Base-by-base conservation (phyloP, 2,329 filamentous ascomycete genomes). In the Fusarium sp. region DNA sequence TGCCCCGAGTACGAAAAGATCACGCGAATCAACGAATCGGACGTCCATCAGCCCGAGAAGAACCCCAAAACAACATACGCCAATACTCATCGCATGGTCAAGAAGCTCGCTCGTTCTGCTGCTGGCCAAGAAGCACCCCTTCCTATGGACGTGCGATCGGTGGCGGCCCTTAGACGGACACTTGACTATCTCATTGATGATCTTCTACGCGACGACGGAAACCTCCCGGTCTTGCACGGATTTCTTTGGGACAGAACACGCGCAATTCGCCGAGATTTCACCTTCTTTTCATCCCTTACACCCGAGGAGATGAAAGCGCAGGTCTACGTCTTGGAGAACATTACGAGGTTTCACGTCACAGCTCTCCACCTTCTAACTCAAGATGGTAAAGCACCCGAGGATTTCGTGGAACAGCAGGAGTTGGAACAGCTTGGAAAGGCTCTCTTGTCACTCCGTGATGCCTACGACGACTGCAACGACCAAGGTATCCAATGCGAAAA, bases 201-300 rank as follows among this genome's bases (percentile, higher is more conserved):
- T 49, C 77, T 91, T 4, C 78, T 91, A 43, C 80, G 80, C 39
- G 78, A 82, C 7, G 85, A 89, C 45, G 82, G 82, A 60, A 82
- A 86, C 47, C 79, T 91, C 8, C 81, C 86, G 1, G 70, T 77
- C 6, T 78, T 86, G 42, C 89, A 91, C 70, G 86, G 85, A 56
- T 91, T 90, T 58, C 79, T 91, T 2, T 91, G 89, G 88, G 89
- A 91, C 73, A 83, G 89, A 42, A 90, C 89, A 21, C 82, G 89
- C 57, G 88, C 88, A 10, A 88, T 91, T 56, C 86, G 89, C 23
- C 85, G 89, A 63, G 89, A 91, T 72, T 89, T 91, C 69, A 87
- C 88, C 19, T 89, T 91, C 60, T 88, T 91, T 64, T 88, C 88
- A 6, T 83, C 84, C 51, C 83, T 90, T 77, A 83, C 80, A 4